Evolutionary conservation across 176 grass and related monocot genomes (phyloP).

Genomic region (Cenchrus americanus): DNA sequence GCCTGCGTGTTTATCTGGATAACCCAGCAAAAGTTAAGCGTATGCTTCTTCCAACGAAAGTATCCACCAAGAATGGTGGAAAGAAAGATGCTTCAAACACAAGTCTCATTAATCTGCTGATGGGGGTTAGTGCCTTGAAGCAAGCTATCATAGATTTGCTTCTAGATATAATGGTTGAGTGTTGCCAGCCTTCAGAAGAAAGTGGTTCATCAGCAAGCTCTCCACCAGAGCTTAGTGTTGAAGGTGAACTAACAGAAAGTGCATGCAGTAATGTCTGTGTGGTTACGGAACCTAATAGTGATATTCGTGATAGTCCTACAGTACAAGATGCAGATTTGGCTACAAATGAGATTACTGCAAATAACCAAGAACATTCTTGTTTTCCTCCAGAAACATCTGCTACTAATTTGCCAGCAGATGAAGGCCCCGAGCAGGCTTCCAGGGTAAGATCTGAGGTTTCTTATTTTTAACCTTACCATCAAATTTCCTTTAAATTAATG

Average conservation of each 20-base stretch:
- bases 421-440: conserved; percentile 48
- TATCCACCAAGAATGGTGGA: conserved; percentile 56
- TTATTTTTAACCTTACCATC: conserved; percentile 30
- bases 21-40: conserved; percentile 87
- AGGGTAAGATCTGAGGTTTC: conserved; percentile 52
- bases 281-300: conserved; percentile 39
- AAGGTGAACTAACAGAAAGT: conserved; percentile 50
- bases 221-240: conserved; percentile 59
- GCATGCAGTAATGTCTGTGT: conserved; percentile 49
- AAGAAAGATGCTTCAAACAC: conserved; percentile 67
- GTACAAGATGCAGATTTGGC: conserved; percentile 38
- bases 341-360: conserved; percentile 51
- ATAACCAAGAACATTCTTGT: conserved; percentile 49
- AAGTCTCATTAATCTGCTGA: conserved; percentile 81
- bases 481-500: conserved; percentile 39
- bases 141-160: conserved; percentile 95
- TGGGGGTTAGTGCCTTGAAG: conserved; percentile 90
- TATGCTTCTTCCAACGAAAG: conserved; percentile 78
- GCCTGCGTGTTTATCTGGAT: conserved; percentile 85
- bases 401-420: conserved; percentile 55
- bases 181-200: conserved; percentile 83
- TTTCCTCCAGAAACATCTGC: conserved; percentile 51
- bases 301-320: conserved; percentile 46
- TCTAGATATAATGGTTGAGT: conserved; percentile 97
- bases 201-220: conserved; percentile 59